Base-by-base conservation (phyloP, 2,329 filamentous ascomycete species). In the Claviceps maximensis region DNA sequence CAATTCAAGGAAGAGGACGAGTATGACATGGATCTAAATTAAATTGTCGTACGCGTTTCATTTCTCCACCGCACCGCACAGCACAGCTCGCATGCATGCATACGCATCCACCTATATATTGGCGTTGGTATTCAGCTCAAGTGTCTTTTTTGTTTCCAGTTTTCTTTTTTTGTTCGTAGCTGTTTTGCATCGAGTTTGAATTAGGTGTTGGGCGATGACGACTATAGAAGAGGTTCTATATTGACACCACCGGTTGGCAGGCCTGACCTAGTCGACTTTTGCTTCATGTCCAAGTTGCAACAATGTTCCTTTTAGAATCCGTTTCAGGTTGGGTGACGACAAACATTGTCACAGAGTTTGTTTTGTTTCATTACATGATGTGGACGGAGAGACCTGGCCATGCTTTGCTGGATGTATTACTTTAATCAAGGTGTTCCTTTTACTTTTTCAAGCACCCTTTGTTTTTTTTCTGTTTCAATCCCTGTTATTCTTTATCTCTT, bases 1-100 rank as follows among this genome's bases (percentile, higher is more conserved):
- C 83, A 84, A 65, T 88, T 96, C 71, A 95, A 95, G 69, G 90
- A 95, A 67, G 90, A 96, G 70, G 90, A 96, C 61, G 90, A 95
- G 70, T 95, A 87, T 63, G 82, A 82, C 63, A 94, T 95, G 87
- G 87, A 93, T 59, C 69, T 82, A 58, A 77, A 71, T 31, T 65
- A 67, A 67, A 17, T 63, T 63, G 57, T 46, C 48, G 21, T 46
- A 29, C 23, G 49, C 27, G 46, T 44, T 47, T 45, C 21, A 48
- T 31, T 51, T 23, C 45, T 45, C 44, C 42, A 47, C 46, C 46
- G 51, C 49, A 58, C 58, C 46, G 23, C 42, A 17, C 42, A 29
- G 25, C 44, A n/a, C 23, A 21, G 21, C n/a, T 7, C 23, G 17
- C 45, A 47, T 29, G 27, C 45, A 47, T 23, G 10, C 42, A 45